Base-by-base conservation (phyloP, 2,329 filamentous ascomycete genomes). In the Botrytis pseudocinerea region DNA sequence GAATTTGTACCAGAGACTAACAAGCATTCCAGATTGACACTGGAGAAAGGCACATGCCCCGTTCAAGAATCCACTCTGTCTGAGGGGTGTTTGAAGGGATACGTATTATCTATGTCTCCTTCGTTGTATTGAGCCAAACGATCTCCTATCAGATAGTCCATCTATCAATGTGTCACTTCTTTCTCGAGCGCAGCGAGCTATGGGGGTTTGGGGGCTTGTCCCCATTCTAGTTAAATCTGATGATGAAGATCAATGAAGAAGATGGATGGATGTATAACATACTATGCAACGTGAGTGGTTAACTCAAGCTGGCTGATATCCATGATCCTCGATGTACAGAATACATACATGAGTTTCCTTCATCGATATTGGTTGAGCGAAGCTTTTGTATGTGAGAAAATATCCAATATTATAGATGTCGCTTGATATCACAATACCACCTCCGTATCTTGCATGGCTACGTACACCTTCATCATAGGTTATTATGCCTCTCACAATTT, bases 171-270 rank as follows among this genome's bases (percentile, higher is more conserved):
- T 20, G n/a, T 51, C 12, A 7, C 16, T 35, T 35, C 22, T 18
- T 48, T 25, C 44, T 65, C 63, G 44, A 51, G n/a, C 62, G 32
- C 63, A 65, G 63, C 32, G 63, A 65, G 44, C 28, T 65, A 48
- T 51, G 32, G 14, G 63, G 28, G 44, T n/a, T 65, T 48, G 44
- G 44, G 62, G n/a, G n/a, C 44, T 44, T 63, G 40, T 22, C 63
- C 44, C 28, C 44, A 38, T 51, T 35, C 1, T 9, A n/a, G 44
- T 14, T 51, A 38, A 4, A 18, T 42, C 22, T 42, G 14, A 42
- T 42, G 22, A 65, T 38, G 5, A 18, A 48, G 28, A 22, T 18
- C 5, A 32, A 65, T 44, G 38, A 42, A 63, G 16, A 62, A 28
- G 16, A 40, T n/a, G n/a, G 14, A 63, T 20, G 4, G 14, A 28